Evolutionary conservation across 179 eudicot genomes (phyloP).

Genomic region (Silene vulgaris): DNA sequence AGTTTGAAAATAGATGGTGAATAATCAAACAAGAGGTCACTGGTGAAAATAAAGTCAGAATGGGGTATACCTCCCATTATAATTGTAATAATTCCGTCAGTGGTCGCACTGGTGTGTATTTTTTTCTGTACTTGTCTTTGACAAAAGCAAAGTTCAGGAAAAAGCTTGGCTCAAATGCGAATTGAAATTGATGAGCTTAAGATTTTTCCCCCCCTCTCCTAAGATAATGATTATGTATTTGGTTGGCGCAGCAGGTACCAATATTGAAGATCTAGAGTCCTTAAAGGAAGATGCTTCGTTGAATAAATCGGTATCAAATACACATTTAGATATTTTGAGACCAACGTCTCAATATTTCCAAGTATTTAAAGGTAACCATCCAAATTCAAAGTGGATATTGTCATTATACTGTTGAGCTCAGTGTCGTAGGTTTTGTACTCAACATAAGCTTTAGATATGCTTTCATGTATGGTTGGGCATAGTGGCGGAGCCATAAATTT

Average conservation of each 20-base stretch:
- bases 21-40: too few species aligned
- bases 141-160: too few species aligned
- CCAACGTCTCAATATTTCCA: slow-evolving; percentile 51
- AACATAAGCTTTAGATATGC: background rate
- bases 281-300: slow-evolving; percentile 40
- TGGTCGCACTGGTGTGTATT: too few species aligned
- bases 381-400: background rate
- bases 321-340: slow-evolving; percentile 52
- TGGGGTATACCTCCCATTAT: too few species aligned
- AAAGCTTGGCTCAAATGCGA: background rate
- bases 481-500: background rate
- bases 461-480: background rate
- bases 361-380: slow-evolving; percentile 45
- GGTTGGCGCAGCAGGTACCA: slow-evolving; percentile 32
- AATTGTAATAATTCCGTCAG: too few species aligned
- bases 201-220: background rate
- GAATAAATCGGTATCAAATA: slow-evolving; percentile 44
- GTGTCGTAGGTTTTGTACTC: background rate
- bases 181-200: background rate
- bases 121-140: too few species aligned
- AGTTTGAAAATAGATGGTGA: too few species aligned
- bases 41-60: too few species aligned
- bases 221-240: background rate
- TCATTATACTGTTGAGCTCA: background rate
- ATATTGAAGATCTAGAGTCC: slow-evolving; percentile 41